phyloP scores from a whole-genome alignment of 345 rosid genomes.

The Arabidopsis thaliana region DNA sequence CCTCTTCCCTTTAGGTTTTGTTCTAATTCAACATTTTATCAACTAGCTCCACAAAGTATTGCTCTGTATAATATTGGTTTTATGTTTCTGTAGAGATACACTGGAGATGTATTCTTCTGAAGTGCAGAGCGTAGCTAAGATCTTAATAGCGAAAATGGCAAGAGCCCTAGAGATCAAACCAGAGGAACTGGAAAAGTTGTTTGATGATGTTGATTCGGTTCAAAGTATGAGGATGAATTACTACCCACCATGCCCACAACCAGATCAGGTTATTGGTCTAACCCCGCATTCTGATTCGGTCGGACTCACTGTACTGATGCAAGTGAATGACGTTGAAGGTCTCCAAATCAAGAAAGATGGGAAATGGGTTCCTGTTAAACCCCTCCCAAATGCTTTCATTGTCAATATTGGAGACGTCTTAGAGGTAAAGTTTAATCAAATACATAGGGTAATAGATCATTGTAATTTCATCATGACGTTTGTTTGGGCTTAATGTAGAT shows the following conservation, averaged over 20 bases:
- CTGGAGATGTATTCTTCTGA: slow-evolving; percentile 53
- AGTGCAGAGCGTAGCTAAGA: slow-evolving; percentile 48
- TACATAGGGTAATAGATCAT: background rate
- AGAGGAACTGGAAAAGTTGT: slow-evolving; percentile 50
- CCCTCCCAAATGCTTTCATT: background rate
- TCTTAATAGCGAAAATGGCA: slow-evolving; percentile 49
- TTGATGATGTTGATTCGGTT: slow-evolving; percentile 35
- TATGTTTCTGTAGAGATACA: slow-evolving; percentile 47
- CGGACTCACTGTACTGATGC: too few relatives aligned
- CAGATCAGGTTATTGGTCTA: too few relatives aligned
- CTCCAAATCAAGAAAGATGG: background rate
- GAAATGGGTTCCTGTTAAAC: background rate
- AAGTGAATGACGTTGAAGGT: too few relatives aligned
- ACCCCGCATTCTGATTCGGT: too few relatives aligned
- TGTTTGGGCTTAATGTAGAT: slow-evolving; percentile 31
- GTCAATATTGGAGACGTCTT: background rate
- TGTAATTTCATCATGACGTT: background rate
- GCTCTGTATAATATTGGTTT: background rate
- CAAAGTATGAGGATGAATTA: slow-evolving; percentile 51
- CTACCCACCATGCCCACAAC: too few relatives aligned
- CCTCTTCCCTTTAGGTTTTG: slow-evolving; percentile 46
- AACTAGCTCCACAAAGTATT: background rate
- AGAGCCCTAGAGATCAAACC: slow-evolving; percentile 57
- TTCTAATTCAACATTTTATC: background rate
- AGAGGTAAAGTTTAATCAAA: background rate